Evolutionary conservation across 352 stramenopile genomes (phyloP), one percentile per base, ranked within the genome.

Genomic region (Globisporangium canariense): DNA sequence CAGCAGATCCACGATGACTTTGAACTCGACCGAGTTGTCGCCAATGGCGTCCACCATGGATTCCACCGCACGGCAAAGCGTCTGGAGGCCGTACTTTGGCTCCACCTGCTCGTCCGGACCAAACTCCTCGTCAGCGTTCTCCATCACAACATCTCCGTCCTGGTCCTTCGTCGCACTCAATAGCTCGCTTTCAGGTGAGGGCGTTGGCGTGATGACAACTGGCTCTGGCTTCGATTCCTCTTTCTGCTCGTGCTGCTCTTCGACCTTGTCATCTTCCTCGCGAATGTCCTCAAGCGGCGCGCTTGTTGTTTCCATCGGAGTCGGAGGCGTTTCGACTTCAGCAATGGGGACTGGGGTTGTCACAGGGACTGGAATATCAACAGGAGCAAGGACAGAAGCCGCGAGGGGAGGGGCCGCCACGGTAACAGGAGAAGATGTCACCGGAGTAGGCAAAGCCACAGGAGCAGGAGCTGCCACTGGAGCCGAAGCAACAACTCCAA

Each of bases 1-100:
- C 11, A 94, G 70, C 46, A 94, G 43, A 55, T 93, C 83, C 45
- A 93, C 76, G 10, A 96, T 69, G 3, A 86, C 70, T 56, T 96
- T 91, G 22, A 86, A 79, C 63, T 93, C 81, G 45, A 91, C 73
- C 5, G 69, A 58, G 28, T 74, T 67, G 36, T 76, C 80, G 40
- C 76, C 81, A 34, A 91, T 84, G 11, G 85, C 80, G 43, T 93
- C 85, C 22, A 90, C 74, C 78, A 96, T 93, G n/a, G 79, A 89
- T 25, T 89, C 80, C 47, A 93, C 78, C 4, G 83, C 82, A n/a
- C 81, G 79, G 28, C 77, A 90, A 13, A 93, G 65, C 5, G 90
- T 73, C 54, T 91, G 85, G 32, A 93, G 78, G 32, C 85, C 85
- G 51, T 91, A 93, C 63, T 91, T 93, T 4, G 84, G 84, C 50